These are phyloP conservation scores for Chrysoporthe puriensis DNA, from an alignment of 2,329 filamentous ascomycete species.

Conservation along the genomic window DNA sequence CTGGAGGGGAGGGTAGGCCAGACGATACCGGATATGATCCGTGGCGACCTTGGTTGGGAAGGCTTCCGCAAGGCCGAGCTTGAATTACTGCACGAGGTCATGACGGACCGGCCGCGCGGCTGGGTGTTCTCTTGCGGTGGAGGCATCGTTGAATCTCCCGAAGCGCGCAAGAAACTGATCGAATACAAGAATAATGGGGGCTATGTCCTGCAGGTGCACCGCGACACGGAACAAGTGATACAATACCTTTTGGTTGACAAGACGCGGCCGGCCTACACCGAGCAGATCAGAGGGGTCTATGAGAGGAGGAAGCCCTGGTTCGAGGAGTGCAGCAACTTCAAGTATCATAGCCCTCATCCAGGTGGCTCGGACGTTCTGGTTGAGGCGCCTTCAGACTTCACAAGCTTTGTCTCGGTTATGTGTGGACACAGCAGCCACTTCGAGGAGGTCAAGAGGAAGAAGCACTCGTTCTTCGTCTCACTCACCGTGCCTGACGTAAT, in stretches of 20 bases:
- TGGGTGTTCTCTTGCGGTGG: conserved; percentile 93
- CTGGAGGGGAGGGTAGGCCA: conserved; percentile 74
- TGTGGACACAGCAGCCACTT: conserved; percentile 64
- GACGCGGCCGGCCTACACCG: conserved; percentile 87
- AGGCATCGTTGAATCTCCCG: conserved; percentile 84
- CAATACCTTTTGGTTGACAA: conserved; percentile 88
- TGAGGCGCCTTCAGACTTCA: conserved; percentile 68
- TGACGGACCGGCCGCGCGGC: conserved; percentile 73
- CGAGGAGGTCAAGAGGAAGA: conserved; percentile 61
- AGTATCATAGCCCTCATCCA: conserved; percentile 81
- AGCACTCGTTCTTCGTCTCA: conserved; percentile 89
- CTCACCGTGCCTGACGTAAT: conserved; percentile 79
- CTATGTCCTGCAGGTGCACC: conserved; percentile 83
- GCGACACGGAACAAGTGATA: conserved; percentile 86
- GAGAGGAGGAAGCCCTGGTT: conserved; percentile 87
- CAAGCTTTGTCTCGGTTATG: conserved; percentile 71
- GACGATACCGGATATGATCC: conserved; percentile 86
- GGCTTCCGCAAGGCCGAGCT: conserved; percentile 83
- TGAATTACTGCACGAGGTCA: conserved; percentile 70
- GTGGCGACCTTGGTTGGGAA: conserved; percentile 75
- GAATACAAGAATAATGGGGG: conserved; percentile 77
- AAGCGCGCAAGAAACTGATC: conserved; percentile 75
- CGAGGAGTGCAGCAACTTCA: conserved; percentile 88
- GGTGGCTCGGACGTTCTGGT: conserved; percentile 46
- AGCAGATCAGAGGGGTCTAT: conserved; percentile 92